These are phyloP conservation scores for Pichia norvegensis DNA, from an alignment of 1,139 yeast genomes.

Conservation along the genomic window DNA sequence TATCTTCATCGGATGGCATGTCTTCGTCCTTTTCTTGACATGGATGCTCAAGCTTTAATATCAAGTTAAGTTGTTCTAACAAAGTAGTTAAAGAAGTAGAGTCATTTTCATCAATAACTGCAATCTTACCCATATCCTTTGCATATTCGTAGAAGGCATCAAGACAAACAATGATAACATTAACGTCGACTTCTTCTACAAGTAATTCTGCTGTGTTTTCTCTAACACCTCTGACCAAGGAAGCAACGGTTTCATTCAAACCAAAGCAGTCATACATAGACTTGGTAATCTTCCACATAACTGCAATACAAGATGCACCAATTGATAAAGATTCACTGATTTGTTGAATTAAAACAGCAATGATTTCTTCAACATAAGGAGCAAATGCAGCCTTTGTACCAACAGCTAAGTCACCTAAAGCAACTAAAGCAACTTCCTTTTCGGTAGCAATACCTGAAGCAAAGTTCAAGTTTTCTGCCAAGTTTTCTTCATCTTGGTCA, in stretches of 20 bases:
- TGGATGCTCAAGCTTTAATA: constrained; percentile 73
- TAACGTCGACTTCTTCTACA: constrained; percentile 71
- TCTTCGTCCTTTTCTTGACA: constrained; percentile 55
- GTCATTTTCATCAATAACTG: constrained; percentile 52
- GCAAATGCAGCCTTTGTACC: constrained; percentile 79
- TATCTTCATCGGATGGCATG: constrained; percentile 33
- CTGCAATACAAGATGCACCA: constrained; percentile 77
- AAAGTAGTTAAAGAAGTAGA: constrained; percentile 56
- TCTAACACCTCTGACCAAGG: constrained; percentile 61
- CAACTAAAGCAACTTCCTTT: constrained; percentile 95
- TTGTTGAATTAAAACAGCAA: constrained; percentile 61
- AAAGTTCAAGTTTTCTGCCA: constrained; percentile 67
- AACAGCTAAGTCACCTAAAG: constrained; percentile 78
- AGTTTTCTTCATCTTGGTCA: constrained; percentile 39
- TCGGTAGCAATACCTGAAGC: constrained; percentile 94
- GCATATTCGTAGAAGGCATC: constrained; percentile 69
- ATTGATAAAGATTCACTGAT: constrained; percentile 84
- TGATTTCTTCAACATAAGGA: constrained; percentile 67
- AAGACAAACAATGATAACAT: constrained; percentile 72
- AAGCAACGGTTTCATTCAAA: constrained; percentile 43
- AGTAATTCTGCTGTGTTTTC: constrained; percentile 54
- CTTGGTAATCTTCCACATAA: constrained; percentile 75
- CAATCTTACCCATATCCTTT: constrained; percentile 65
- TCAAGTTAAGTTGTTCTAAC: constrained; percentile 60
- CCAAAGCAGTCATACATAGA: constrained; percentile 59